Evolutionary conservation across 2,329 filamentous ascomycete species (phyloP).

Genomic region (Beauveria australis): DNA sequence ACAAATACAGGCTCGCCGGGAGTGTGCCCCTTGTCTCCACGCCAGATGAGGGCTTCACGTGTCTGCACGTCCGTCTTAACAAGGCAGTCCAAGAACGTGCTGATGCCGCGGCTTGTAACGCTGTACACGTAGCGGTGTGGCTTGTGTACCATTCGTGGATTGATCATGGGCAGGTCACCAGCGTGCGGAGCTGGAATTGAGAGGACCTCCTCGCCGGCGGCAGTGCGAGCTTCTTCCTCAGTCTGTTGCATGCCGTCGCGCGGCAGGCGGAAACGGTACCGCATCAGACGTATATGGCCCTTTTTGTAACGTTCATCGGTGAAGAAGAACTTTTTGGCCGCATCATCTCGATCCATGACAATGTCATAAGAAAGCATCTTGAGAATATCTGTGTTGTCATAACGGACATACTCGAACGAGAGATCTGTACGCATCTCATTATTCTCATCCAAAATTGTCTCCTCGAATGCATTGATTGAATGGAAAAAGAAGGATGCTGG

Average conservation of each 20-base stretch:
- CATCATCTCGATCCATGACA: constrained; percentile 44
- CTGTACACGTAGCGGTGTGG: constrained; percentile 55
- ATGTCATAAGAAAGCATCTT: constrained; percentile 63
- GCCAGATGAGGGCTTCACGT: constrained; percentile 47
- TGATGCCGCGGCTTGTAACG: constrained; percentile 46
- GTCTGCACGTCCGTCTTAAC: constrained; percentile 57
- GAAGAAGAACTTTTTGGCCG: constrained; percentile 34
- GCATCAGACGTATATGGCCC: constrained; percentile 29
- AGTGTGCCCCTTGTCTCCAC: constrained; percentile 48
- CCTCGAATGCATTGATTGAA: constrained; percentile 68
- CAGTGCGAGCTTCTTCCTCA: constrained; percentile 12
- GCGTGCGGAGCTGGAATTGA: constrained; percentile 44
- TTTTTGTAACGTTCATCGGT: constrained; percentile 30
- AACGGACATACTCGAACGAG: constrained; percentile 57
- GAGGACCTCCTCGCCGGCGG: constrained; percentile 27
- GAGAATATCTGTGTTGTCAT: constrained; percentile 57
- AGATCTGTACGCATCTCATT: constrained; percentile 36
- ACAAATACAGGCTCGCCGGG: constrained; percentile 66
- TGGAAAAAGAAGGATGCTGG: constrained; percentile 73
- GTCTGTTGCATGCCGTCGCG: background rate
- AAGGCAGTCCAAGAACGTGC: constrained; percentile 53
- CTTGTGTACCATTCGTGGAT: constrained; percentile 43
- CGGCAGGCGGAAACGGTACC: constrained; percentile 36
- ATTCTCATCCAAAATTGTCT: constrained; percentile 31
- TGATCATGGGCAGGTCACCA: constrained; percentile 60